phyloP scores from a whole-genome alignment of 805 yeast genomes.

The Metschnikowia gelsemii region DNA sequence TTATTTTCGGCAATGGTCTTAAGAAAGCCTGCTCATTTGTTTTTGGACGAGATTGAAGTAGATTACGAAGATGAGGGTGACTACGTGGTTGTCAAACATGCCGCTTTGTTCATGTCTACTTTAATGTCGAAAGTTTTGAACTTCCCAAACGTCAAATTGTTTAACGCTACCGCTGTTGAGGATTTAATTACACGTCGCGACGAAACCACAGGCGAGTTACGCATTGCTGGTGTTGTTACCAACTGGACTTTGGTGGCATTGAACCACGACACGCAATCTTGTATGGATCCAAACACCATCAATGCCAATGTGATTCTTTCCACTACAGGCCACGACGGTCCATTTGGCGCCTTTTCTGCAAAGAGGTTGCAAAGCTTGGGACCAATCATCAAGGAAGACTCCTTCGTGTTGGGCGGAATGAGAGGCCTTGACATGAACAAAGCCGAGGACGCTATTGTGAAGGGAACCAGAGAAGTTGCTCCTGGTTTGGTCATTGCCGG shows the following conservation, averaged over 20 bases:
- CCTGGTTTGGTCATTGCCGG: conserved; percentile 71
- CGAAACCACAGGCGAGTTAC: conserved; percentile 51
- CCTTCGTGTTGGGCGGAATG: conserved; percentile 58
- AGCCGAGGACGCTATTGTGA: conserved; percentile 75
- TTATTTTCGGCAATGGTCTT: conserved; percentile 74
- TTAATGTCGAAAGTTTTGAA: conserved; percentile 64
- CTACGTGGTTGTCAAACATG: conserved; percentile 77
- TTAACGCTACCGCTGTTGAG: conserved; percentile 80
- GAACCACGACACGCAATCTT: conserved; percentile 74
- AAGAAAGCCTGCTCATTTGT: conserved; percentile 75
- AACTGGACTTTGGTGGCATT: conserved; percentile 79
- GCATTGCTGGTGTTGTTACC: conserved; percentile 78
- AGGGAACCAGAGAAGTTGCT: conserved; percentile 61
- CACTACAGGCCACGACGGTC: conserved; percentile 81
- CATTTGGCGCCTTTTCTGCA: conserved; percentile 77
- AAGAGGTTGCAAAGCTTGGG: conserved; percentile 51
- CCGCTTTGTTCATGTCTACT: conserved; percentile 74
- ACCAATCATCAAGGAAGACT: conserved; percentile 31
- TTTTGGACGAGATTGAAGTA: conserved; percentile 61
- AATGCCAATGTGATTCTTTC: conserved; percentile 63
- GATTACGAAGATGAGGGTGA: conserved; percentile 79
- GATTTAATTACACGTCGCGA: conserved; percentile 73
- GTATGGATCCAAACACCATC: conserved; percentile 83
- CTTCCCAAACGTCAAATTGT: conserved; percentile 72
- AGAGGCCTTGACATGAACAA: conserved; percentile 76